Evolutionary conservation across 1,284 basidiomycete genomes (phyloP).

Genomic region (Microbotryum intermedium): DNA sequence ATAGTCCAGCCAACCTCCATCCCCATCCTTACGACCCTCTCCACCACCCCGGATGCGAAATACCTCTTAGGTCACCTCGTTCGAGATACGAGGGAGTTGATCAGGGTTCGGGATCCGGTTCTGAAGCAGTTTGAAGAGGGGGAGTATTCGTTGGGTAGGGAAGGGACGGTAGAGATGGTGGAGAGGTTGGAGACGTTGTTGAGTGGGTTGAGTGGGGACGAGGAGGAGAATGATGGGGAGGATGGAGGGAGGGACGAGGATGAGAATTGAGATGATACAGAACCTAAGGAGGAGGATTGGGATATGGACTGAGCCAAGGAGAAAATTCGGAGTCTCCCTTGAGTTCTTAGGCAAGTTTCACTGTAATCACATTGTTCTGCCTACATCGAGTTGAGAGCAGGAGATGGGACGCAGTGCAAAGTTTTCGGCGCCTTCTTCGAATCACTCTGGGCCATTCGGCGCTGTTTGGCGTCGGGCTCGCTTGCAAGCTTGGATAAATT

Average conservation of each 20-base stretch:
- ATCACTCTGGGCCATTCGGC: too few species aligned
- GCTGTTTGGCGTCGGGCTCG: too few species aligned
- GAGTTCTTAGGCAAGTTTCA: too few species aligned
- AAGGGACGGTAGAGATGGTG: slow-evolving; percentile 14
- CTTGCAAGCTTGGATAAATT: too few species aligned
- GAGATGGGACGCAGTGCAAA: too few species aligned
- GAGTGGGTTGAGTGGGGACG: slow-evolving; percentile 4
- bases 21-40: slow-evolving; percentile 22
- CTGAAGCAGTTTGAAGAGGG: slow-evolving; percentile 22
- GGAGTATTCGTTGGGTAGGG: slow-evolving; percentile 19
- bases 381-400: too few species aligned
- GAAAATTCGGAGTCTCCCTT: too few species aligned
- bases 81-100: slow-evolving; percentile 9
- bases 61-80: slow-evolving; percentile 3
- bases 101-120: not conserved
- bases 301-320: slow-evolving; percentile 8
- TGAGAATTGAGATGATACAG: not conserved
- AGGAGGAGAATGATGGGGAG: slow-evolving; percentile 1
- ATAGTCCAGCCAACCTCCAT: slow-evolving; percentile 6
- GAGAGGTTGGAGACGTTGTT: slow-evolving; percentile 23
- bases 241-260: slow-evolving; percentile 4
- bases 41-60: slow-evolving; percentile 13
- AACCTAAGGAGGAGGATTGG: slow-evolving; percentile 12
- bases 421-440: too few species aligned
- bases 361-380: too few species aligned